Evolutionary conservation across 2,329 filamentous ascomycete genomes (phyloP).

Genomic region (Dactylellina cionopaga): DNA sequence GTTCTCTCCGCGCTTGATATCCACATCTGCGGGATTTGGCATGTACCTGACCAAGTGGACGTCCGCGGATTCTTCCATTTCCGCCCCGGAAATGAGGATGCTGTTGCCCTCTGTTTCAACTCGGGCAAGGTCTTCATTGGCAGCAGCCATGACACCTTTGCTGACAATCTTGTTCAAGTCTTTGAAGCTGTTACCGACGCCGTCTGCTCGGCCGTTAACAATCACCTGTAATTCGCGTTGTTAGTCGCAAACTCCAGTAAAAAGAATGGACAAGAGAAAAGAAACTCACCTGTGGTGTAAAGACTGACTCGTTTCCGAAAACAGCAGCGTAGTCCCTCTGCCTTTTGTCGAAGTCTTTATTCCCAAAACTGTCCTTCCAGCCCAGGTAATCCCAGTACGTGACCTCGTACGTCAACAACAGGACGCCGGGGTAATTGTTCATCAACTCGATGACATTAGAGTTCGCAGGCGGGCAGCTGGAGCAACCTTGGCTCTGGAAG

Average conservation of each 20-base stretch:
- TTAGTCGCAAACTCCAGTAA: neutral
- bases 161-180: conserved; percentile 48
- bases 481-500: conserved; percentile 60
- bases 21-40: conserved; percentile 56
- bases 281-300: conserved; percentile 57
- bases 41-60: conserved; percentile 57
- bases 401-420: conserved; percentile 60
- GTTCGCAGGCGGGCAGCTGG: conserved; percentile 59
- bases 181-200: conserved; percentile 54
- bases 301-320: conserved; percentile 58
- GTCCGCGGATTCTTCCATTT: conserved; percentile 23
- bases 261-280: neutral
- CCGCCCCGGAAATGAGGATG: conserved; percentile 41
- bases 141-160: conserved; percentile 42
- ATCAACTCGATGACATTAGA: conserved; percentile 58
- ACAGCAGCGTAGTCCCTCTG: conserved; percentile 59
- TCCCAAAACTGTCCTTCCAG: conserved; percentile 59
- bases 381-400: conserved; percentile 60
- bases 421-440: conserved; percentile 58
- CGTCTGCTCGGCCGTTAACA: conserved; percentile 58
- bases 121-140: conserved; percentile 39
- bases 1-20: conserved; percentile 59
- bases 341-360: conserved; percentile 58
- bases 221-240: conserved; percentile 48
- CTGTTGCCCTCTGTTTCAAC: conserved; percentile 39